phyloP scores from a whole-genome alignment of 768 basidiomycete genomes.

The Kwoniella dejecticola region DNA sequence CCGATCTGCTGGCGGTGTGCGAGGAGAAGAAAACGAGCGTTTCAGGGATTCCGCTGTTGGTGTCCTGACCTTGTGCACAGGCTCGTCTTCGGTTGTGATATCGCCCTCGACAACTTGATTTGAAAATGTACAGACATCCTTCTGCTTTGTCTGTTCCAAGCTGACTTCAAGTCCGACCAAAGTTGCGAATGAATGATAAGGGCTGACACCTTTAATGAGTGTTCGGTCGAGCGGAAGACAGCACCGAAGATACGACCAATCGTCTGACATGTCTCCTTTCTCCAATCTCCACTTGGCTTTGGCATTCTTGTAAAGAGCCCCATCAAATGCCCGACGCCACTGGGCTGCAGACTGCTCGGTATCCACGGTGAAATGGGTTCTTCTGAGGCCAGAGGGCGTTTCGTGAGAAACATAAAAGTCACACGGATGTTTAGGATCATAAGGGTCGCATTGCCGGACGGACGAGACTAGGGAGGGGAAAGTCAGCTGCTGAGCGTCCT shows the following conservation, averaged over 20 bases:
- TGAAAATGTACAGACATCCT: neutral
- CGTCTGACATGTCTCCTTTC: constrained; percentile 21
- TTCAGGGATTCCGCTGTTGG: neutral
- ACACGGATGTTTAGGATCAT: constrained; percentile 60
- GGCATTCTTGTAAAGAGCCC: constrained; percentile 47
- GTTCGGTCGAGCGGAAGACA: constrained; percentile 53
- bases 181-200: constrained; percentile 53
- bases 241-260: constrained; percentile 53
- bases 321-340: constrained; percentile 50
- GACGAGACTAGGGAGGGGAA: constrained; percentile 59
- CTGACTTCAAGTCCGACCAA: constrained; percentile 48
- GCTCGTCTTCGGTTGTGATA: neutral
- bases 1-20: neutral
- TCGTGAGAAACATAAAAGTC: constrained; percentile 58
- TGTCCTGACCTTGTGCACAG: neutral
- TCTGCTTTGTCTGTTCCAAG: constrained; percentile 23
- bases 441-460: constrained; percentile 59
- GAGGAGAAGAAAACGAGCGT: constrained; percentile 4
- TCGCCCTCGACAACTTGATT: constrained; percentile 1
- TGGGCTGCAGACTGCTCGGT: constrained; percentile 58
- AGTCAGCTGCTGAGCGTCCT: neutral
- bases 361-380: constrained; percentile 61
- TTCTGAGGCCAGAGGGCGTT: constrained; percentile 40
- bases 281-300: constrained; percentile 29
- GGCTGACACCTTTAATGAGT: constrained; percentile 34